Evolutionary conservation across 176 grass and related monocot species (phyloP).

Genomic region (Phoenix roebelenii): DNA sequence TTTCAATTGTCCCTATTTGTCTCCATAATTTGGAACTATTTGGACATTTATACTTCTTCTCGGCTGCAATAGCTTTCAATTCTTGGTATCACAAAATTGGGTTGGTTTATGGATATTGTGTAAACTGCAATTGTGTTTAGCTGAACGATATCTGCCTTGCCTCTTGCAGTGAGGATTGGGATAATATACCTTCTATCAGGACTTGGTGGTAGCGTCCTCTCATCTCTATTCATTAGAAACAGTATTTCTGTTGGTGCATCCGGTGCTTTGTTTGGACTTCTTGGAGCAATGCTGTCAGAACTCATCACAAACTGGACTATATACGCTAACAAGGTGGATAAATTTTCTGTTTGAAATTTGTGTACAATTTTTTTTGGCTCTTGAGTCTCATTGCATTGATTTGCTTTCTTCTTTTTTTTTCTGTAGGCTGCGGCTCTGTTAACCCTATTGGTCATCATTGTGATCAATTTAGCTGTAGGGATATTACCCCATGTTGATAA

Average conservation of each 20-base stretch:
- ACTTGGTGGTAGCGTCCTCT: conserved; percentile 71
- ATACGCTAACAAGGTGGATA: conserved; percentile 54
- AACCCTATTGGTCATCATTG: conserved; percentile 63
- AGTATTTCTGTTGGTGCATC: conserved; percentile 72
- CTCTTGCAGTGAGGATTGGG: conserved; percentile 49
- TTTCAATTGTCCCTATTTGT: too few species aligned
- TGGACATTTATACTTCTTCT: too few species aligned
- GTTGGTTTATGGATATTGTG: too few species aligned
- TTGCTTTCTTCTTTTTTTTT: not conserved
- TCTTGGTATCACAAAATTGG: too few species aligned
- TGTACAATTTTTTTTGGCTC: not conserved
- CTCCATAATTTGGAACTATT: too few species aligned
- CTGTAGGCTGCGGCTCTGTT: conserved; percentile 46
- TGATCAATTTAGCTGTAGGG: conserved; percentile 63
- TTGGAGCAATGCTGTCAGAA: conserved; percentile 74
- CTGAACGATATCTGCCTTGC: not conserved
- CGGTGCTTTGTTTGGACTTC: conserved; percentile 82
- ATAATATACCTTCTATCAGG: conserved; percentile 75
- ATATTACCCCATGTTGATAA: conserved; percentile 77
- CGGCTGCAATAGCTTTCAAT: too few species aligned
- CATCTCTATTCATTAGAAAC: conserved; percentile 67
- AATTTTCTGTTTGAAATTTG: not conserved
- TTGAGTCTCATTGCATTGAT: not conserved
- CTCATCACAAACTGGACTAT: conserved; percentile 85
- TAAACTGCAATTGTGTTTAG: too few species aligned